Evolutionary conservation across 495 filamentous ascomycete species (phyloP).

Genomic region (Penicillium angulare): DNA sequence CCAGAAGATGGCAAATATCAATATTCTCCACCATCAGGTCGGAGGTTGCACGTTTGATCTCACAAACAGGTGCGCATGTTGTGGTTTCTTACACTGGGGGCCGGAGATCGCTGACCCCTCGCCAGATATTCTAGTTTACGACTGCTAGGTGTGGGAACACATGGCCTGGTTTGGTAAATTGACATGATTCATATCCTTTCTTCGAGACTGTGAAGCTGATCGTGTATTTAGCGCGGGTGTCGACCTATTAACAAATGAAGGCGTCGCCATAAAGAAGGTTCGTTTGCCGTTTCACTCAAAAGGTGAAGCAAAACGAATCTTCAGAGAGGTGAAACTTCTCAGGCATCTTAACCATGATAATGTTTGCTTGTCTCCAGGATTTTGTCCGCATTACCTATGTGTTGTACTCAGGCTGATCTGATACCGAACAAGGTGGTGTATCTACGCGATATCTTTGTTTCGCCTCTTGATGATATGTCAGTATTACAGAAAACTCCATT

Average conservation of each 20-base stretch:
- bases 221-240: background rate
- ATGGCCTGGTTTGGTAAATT: background rate
- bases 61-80: background rate
- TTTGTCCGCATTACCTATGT: background rate
- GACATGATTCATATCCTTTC: background rate
- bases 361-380: background rate
- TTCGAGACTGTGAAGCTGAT: background rate
- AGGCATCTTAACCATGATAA: slow-evolving; percentile 2
- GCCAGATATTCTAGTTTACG: background rate
- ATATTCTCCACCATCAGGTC: background rate
- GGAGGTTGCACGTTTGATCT: background rate
- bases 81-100: background rate
- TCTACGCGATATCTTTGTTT: slow-evolving; percentile 4
- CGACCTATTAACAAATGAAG: background rate
- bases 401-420: no score
- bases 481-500: background rate
- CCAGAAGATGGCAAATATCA: background rate
- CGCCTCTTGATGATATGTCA: slow-evolving; percentile 1
- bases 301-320: background rate
- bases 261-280: slow-evolving; percentile 2
- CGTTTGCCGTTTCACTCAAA: background rate
- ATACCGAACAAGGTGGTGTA: background rate
- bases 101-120: background rate
- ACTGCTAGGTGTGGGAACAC: background rate
- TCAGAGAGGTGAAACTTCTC: slow-evolving; percentile 1